These are phyloP conservation scores for Populus trichocarpa DNA, from an alignment of 441 rosid genomes.

Conservation along the genomic window DNA sequence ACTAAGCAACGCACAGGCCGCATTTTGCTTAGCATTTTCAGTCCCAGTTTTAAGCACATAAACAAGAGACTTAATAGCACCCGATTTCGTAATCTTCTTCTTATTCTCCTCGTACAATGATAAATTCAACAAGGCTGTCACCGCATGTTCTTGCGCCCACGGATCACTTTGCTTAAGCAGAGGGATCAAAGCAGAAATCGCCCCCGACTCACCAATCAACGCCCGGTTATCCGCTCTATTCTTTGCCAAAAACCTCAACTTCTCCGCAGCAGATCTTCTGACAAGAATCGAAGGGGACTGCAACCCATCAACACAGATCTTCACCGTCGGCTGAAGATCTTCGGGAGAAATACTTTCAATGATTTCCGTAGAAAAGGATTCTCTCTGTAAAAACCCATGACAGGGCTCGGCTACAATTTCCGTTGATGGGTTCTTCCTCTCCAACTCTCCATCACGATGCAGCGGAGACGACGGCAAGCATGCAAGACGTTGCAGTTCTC, in stretches of 20 bases:
- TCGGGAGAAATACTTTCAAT: slow-evolving; percentile 90
- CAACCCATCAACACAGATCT: slow-evolving; percentile 82
- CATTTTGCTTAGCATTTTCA: slow-evolving; percentile 83
- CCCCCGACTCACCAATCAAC: slow-evolving; percentile 87
- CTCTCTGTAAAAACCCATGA: slow-evolving; percentile 73
- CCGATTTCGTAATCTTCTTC: slow-evolving; percentile 51
- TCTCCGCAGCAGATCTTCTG: slow-evolving; percentile 85
- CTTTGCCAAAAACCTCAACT: slow-evolving; percentile 79
- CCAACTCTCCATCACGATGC: not conserved
- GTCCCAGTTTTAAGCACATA: slow-evolving; percentile 88
- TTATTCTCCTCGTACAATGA: slow-evolving; percentile 77
- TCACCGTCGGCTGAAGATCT: slow-evolving; percentile 88
- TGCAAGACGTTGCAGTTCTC: slow-evolving; percentile 83
- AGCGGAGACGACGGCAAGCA: slow-evolving; percentile 40
- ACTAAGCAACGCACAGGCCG: slow-evolving; percentile 83
- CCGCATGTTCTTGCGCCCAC: slow-evolving; percentile 89
- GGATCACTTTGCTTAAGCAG: slow-evolving; percentile 80
- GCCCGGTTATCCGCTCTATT: slow-evolving; percentile 76
- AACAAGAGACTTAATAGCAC: slow-evolving; percentile 73
- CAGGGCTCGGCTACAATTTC: slow-evolving; percentile 54
- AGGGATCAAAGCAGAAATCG: slow-evolving; percentile 68
- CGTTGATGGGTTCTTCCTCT: not conserved
- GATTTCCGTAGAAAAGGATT: slow-evolving; percentile 82
- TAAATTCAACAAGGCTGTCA: slow-evolving; percentile 78
- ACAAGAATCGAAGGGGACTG: slow-evolving; percentile 58